Base-by-base conservation (phyloP, 2,329 filamentous ascomycete species). In the Colletotrichum sp. region DNA sequence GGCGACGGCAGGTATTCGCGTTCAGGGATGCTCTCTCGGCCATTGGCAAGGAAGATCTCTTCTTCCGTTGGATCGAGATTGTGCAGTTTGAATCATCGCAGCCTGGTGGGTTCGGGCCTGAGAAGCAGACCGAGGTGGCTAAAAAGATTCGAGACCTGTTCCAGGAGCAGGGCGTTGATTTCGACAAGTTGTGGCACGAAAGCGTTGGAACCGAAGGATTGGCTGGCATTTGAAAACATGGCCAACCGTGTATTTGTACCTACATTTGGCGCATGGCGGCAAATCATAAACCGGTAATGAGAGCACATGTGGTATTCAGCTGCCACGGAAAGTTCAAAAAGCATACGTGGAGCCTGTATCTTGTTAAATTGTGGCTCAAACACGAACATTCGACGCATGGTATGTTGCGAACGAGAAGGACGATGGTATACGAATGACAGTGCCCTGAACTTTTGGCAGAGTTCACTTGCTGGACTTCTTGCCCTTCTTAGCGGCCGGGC, bases 51-150 rank as follows among this genome's bases (percentile, higher is more conserved):
- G 96, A 98, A 83, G 92, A 94, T 78, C 84, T 98, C 69, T 98
- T 98, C 86, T 98, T 94, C 86, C 92, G 94, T 71, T 98, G 96
- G 95, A 94, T 98, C 65, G 96, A 98, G 86, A 90, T 98, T 81
- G 93, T 98, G 66, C 96, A 98, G 85, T 98, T 92, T 81, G 96
- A 98, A 85, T 93, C 94, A 57, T 93, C 92, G 43, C 90, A 91
- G 79, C 94, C 95, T 0, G 95, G 93, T 21, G 95, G 94, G 0
- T 98, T 98, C 81, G 94, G 93, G 2, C 86, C 89, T 0, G 94
- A 96, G 82, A 90, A 92, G 80, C 95, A 98, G 84, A 88, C 91
- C 72, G 90, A 88, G 59, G 93, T 94, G 2, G 95, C 95, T 74
- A 86, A 91, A 78, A 93, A 96, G 84, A 94, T 96, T 66, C 92